phyloP scores from a whole-genome alignment of 148 eudicot species.

The Agrostemma githago region DNA sequence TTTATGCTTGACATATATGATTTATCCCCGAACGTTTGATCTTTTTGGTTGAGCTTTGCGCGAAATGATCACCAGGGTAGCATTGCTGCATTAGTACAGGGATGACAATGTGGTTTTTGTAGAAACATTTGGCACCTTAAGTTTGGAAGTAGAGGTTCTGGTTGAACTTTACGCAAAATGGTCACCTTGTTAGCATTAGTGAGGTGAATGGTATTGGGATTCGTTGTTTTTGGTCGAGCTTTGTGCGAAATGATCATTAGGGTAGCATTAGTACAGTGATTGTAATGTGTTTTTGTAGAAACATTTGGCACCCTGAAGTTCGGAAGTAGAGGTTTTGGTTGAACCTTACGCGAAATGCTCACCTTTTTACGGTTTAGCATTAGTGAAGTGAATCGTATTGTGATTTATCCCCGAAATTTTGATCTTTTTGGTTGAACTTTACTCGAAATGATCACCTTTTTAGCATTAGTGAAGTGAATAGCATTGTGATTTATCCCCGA shows the following conservation, averaged over 20 bases:
- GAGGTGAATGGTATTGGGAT: no score
- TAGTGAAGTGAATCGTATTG: no score
- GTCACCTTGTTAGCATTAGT: not conserved
- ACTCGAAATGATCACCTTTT: not conserved
- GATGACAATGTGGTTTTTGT: not conserved
- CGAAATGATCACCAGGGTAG: not conserved
- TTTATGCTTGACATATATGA: not conserved
- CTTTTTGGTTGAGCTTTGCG: not conserved
- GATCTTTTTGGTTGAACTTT: conserved; percentile 3
- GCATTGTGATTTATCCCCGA: not conserved
- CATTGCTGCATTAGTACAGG: not conserved
- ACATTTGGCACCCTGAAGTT: not conserved
- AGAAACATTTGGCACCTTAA: not conserved
- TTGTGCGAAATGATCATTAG: not conserved
- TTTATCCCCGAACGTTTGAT: not conserved
- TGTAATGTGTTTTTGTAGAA: not conserved
- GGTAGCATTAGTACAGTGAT: not conserved
- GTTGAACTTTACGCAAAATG: not conserved
- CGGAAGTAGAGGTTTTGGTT: not conserved
- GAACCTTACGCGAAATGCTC: not conserved
- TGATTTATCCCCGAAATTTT: no score
- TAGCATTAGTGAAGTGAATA: conserved; percentile 12
- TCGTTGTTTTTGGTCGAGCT: not conserved
- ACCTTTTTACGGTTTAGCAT: not conserved
- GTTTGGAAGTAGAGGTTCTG: not conserved